These are phyloP conservation scores for Salvia splendens DNA, from an alignment of 257 asterid genomes.

Conservation along the genomic window DNA sequence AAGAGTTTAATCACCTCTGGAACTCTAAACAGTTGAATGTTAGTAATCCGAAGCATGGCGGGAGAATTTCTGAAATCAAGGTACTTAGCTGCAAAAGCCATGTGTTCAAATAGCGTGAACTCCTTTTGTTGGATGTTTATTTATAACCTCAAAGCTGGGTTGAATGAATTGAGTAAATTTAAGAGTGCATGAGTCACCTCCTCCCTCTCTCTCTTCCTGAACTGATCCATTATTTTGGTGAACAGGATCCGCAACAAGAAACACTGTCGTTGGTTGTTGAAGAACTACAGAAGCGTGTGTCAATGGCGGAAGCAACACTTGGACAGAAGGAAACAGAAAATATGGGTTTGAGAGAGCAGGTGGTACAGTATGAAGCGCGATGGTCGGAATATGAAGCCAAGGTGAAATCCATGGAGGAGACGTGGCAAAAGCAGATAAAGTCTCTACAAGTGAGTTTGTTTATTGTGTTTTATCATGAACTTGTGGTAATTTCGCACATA, in stretches of 20 bases:
- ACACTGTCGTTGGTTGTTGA: conserved; percentile 52
- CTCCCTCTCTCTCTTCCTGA: too few relatives aligned
- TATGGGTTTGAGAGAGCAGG: conserved; percentile 64
- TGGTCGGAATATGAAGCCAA: conserved; percentile 76
- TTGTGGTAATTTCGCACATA: too few relatives aligned
- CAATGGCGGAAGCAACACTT: conserved; percentile 55
- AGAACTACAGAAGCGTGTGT: conserved; percentile 67
- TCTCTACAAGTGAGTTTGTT: conserved; percentile 74
- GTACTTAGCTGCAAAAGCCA: too few relatives aligned
- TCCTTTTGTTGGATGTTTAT: too few relatives aligned
- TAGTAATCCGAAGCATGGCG: neutral
- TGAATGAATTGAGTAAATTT: too few relatives aligned
- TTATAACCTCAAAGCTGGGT: too few relatives aligned
- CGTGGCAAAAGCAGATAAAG: conserved; percentile 84
- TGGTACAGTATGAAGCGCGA: conserved; percentile 55
- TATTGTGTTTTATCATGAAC: neutral
- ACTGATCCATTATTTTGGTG: too few relatives aligned
- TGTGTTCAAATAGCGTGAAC: too few relatives aligned
- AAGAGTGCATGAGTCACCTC: too few relatives aligned
- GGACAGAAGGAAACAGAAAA: conserved; percentile 77
- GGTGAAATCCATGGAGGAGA: conserved; percentile 88
- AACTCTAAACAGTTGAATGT: conserved; percentile 36
- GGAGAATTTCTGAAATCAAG: too few relatives aligned
- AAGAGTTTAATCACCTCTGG: conserved; percentile 43
- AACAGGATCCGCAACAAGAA: conserved; percentile 23